A percentile compares a stretch with the other conserved stretches of the same genome.
Evolutionary conservation across 768 basidiomycete species (phyloP).

Genomic region (Termitomyces titanicus): DNA sequence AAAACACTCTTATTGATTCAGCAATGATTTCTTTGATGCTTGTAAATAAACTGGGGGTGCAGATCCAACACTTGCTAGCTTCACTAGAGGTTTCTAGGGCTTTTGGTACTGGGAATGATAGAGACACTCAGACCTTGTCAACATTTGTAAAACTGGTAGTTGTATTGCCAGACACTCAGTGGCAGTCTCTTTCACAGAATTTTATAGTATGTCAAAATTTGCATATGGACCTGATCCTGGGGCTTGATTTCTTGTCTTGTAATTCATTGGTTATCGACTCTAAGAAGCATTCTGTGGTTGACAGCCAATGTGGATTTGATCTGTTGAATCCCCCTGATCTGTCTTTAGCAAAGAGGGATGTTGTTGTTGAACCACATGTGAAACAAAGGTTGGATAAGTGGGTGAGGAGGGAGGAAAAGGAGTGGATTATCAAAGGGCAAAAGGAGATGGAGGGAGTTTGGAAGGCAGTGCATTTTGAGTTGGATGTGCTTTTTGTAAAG

Average conservation of each 20-base stretch:
- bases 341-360: too few relatives aligned
- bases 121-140: too few relatives aligned
- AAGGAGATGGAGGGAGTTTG: neutral
- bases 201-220: neutral
- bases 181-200: neutral
- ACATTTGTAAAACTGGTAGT: neutral
- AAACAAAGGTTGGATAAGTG: neutral
- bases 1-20: neutral
- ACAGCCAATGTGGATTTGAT: neutral
- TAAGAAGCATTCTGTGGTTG: neutral
- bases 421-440: neutral
- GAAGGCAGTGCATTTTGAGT: too few relatives aligned
- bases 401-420: neutral
- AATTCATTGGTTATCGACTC: neutral
- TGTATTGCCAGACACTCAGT: neutral
- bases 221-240: neutral
- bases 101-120: too few relatives aligned
- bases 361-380: neutral
- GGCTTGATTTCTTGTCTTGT: neutral
- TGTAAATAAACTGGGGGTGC: neutral
- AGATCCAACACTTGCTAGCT: fast-evolving
- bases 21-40: neutral
- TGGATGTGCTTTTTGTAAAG: too few relatives aligned
- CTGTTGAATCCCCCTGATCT: neutral
- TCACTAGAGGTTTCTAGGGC: neutral